Conservation (phyloP, 2,329 filamentous ascomycete genomes). For the Pestalotiopsis sp. region DNA sequence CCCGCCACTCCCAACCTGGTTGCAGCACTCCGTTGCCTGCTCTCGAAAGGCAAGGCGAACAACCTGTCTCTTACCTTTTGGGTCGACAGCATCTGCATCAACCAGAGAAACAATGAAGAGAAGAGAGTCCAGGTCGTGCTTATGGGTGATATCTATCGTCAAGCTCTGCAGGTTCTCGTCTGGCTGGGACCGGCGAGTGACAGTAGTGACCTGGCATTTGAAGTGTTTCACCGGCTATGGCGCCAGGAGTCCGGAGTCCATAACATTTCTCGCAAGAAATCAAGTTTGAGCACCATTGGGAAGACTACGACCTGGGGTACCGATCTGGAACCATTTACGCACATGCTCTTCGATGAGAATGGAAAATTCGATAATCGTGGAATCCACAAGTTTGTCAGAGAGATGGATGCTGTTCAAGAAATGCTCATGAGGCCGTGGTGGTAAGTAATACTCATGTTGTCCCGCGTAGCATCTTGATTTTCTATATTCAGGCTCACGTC, state of each 20-base stretch:
- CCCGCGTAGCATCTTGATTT: too few relatives aligned
- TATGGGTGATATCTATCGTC: background rate
- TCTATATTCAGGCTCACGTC: too few relatives aligned
- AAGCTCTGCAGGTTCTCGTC: background rate
- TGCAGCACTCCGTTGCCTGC: background rate
- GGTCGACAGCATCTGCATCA: background rate
- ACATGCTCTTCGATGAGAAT: background rate
- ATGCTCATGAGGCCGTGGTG: background rate
- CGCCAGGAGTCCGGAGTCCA: background rate
- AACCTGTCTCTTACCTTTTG: background rate
- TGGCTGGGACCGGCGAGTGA: slow-evolving; percentile 1
- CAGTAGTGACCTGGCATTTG: background rate
- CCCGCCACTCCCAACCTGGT: background rate
- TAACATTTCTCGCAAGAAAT: background rate
- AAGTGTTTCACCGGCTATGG: background rate
- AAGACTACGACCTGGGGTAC: background rate
- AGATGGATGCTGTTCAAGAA: background rate
- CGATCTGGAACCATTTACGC: background rate
- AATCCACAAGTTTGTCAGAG: background rate
- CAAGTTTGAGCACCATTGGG: background rate
- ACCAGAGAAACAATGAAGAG: background rate
- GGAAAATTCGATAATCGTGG: background rate
- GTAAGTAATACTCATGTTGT: background rate
- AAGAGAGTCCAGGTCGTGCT: background rate
- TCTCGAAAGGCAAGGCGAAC: background rate